Percentiles rank a stretch among this genome's conserved stretches.
Evolutionary conservation across 78 protist genomes (phyloP).

Genomic region (Bodo saltans): DNA sequence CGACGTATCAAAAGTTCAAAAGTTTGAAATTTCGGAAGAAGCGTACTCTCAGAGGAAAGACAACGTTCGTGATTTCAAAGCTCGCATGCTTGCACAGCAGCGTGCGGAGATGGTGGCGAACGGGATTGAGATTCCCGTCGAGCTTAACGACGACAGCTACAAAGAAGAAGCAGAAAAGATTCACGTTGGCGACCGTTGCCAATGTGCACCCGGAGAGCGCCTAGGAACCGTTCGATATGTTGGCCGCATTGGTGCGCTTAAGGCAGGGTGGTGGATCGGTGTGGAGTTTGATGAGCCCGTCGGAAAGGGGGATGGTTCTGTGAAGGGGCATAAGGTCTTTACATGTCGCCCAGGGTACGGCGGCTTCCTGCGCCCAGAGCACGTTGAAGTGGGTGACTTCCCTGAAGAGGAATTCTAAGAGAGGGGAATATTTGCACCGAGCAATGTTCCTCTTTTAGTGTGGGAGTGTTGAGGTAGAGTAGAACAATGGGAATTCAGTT

Average conservation of each 20-base stretch:
- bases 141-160: neutral
- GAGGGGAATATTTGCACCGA: neutral
- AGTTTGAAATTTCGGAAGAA: constrained; percentile 69
- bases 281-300: constrained; percentile 68
- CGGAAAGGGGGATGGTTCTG: constrained; percentile 76
- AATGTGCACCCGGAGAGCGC: constrained; percentile 35
- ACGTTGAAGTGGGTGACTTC: constrained; percentile 48
- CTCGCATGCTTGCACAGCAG: neutral
- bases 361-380: constrained; percentile 45
- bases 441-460: no score
- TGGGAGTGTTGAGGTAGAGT: no score
- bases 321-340: constrained; percentile 58
- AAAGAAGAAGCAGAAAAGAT: neutral
- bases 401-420: constrained; percentile 29
- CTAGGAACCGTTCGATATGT: constrained; percentile 58
- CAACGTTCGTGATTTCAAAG: constrained; percentile 43
- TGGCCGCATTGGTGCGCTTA: constrained; percentile 39
- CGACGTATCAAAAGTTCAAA: constrained; percentile 50
- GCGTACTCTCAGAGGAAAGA: constrained; percentile 64
- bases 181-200: constrained; percentile 42
- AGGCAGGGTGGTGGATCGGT: constrained; percentile 68
- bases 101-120: neutral
- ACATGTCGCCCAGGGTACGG: constrained; percentile 48
- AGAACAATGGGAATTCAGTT: no score
- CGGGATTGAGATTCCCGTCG: constrained; percentile 13